A percentile compares a stretch with the other conserved stretches of the same genome.
phyloP scores from a whole-genome alignment of 2,329 filamentous ascomycete species.

The Phaeosphaeriaceae sp. region DNA sequence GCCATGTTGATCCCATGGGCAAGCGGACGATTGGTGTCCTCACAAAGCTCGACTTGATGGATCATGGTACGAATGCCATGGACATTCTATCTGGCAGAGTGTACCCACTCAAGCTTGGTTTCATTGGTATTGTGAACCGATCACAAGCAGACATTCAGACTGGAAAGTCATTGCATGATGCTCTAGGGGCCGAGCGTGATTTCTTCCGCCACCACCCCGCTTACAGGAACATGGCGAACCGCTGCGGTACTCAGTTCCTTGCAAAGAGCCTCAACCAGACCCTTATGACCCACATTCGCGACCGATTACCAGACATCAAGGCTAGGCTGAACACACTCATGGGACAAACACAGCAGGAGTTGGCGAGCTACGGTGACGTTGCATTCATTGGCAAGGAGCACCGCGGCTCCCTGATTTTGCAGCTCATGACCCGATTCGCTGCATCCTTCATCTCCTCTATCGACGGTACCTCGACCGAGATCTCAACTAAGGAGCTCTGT shows the following conservation, averaged over 20 bases:
- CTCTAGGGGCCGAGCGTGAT: constrained; percentile 85
- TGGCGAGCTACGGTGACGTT: constrained; percentile 97
- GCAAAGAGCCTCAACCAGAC: constrained; percentile 95
- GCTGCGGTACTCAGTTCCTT: constrained; percentile 92
- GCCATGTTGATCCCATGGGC: constrained; percentile 94
- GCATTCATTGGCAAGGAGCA: constrained; percentile 98
- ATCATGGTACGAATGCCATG: constrained; percentile 96
- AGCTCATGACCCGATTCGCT: constrained; percentile 97
- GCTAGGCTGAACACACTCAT: constrained; percentile 96
- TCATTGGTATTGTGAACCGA: constrained; percentile 96
- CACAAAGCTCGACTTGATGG: constrained; percentile 97
- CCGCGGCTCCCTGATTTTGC: constrained; percentile 89
- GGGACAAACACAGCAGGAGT: constrained; percentile 99
- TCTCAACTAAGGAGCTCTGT: constrained; percentile 97
- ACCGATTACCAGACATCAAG: constrained; percentile 96
- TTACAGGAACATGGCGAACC: constrained; percentile 92
- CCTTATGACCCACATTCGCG: constrained; percentile 94
- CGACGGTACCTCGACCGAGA: constrained; percentile 97
- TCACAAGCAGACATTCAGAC: constrained; percentile 98
- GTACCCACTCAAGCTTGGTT: constrained; percentile 95
- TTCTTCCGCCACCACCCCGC: constrained; percentile 98
- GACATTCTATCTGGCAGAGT: constrained; percentile 97
- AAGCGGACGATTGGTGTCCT: constrained; percentile 95
- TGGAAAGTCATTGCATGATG: constrained; percentile 93
- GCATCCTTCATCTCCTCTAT: constrained; percentile 98